These are phyloP conservation scores for Endocalyx cinctus DNA, from an alignment of 2,329 filamentous ascomycete species.

Conservation along the genomic window DNA sequence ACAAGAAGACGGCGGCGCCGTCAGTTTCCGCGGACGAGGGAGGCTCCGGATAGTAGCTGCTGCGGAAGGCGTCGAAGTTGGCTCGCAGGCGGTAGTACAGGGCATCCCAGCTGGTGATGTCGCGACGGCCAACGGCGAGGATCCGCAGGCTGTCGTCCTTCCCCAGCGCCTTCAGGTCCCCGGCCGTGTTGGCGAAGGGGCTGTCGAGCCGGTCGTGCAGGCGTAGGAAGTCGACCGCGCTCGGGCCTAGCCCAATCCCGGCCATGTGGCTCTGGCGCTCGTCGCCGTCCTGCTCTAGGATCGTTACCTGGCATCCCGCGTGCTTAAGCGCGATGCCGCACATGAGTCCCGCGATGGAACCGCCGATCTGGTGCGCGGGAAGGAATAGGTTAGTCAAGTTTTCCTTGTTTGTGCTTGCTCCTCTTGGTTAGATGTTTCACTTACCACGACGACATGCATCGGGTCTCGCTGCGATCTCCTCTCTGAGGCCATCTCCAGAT, in stretches of 20 bases:
- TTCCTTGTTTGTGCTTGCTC: too few relatives aligned
- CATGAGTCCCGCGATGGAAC: slow-evolving; percentile 12
- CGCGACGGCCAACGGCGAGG: slow-evolving; percentile 1
- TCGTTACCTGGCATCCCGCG: slow-evolving; percentile 5
- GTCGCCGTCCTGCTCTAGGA: slow-evolving; percentile 8
- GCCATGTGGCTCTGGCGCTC: slow-evolving; percentile 11
- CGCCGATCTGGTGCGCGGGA: too few relatives aligned
- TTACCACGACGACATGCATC: too few relatives aligned
- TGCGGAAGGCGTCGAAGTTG: slow-evolving; percentile 8
- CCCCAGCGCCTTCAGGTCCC: slow-evolving; percentile 1
- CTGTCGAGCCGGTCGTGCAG: slow-evolving; percentile 2
- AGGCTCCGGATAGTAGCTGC: slow-evolving; percentile 3
- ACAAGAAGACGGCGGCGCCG: slow-evolving; percentile 2
- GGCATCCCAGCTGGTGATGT: slow-evolving; percentile 11
- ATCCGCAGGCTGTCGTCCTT: background rate
- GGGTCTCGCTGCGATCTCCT: too few relatives aligned
- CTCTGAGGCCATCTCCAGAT: too few relatives aligned
- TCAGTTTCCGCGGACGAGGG: background rate
- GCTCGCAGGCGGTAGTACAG: slow-evolving; percentile 11
- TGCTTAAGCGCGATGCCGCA: slow-evolving; percentile 11
- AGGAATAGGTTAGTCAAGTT: too few relatives aligned
- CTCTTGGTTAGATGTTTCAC: too few relatives aligned
- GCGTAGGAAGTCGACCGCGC: slow-evolving; percentile 1
- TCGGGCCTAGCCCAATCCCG: slow-evolving; percentile 7
- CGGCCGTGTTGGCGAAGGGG: slow-evolving; percentile 2